Evolutionary conservation across 345 rosid species (phyloP).

Genomic region (Brassica incana): DNA sequence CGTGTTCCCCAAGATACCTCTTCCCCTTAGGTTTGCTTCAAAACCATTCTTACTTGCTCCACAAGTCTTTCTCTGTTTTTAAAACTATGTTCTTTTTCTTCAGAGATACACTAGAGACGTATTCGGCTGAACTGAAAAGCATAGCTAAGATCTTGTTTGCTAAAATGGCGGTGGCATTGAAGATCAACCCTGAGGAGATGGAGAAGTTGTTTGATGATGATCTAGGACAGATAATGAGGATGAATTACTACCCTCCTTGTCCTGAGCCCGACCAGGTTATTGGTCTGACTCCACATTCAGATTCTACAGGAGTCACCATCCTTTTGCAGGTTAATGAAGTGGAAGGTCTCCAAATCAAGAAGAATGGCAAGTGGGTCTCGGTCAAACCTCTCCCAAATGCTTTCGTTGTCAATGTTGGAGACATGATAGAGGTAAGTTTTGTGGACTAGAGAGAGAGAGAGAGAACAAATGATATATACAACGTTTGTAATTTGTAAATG

Average conservation of each 20-base stretch:
- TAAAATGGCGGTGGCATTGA: conserved; percentile 43
- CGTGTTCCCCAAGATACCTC: conserved; percentile 23
- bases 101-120: conserved; percentile 49
- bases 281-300: conserved; percentile 52
- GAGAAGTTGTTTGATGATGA: conserved; percentile 42
- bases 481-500: background rate
- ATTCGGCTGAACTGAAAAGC: conserved; percentile 41
- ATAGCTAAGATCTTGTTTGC: conserved; percentile 39
- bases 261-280: conserved; percentile 44
- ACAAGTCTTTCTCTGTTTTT: conserved; percentile 4
- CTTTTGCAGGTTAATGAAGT: conserved; percentile 49
- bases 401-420: conserved; percentile 27
- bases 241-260: conserved; percentile 54
- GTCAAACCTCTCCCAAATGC: conserved; percentile 33
- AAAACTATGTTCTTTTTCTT: background rate
- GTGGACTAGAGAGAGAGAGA: background rate
- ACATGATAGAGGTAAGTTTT: conserved; percentile 23
- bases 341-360: conserved; percentile 63
- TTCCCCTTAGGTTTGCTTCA: conserved; percentile 20
- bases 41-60: background rate
- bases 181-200: conserved; percentile 54
- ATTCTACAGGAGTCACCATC: conserved; percentile 48
- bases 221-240: conserved; percentile 28
- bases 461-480: background rate
- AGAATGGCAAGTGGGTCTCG: conserved; percentile 43